Evolutionary conservation across 768 basidiomycete species (phyloP), one percentile per base, ranked within the genome.

Genomic region (Suillus placidus): DNA sequence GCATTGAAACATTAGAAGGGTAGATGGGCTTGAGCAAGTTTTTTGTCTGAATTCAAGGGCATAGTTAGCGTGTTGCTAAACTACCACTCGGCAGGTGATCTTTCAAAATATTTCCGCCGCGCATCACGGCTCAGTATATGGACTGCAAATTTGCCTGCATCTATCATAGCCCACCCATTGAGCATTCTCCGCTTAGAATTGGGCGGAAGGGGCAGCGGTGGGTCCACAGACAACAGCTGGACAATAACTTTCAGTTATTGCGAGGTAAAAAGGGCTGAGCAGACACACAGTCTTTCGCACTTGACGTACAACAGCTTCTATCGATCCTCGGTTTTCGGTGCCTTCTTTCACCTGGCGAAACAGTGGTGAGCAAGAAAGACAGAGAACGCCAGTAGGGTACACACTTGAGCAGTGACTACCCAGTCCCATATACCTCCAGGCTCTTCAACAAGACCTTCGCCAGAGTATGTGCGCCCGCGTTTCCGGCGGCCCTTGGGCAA

Each of bases 101-200:
- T 67, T 12, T 72, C 65, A 72, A 94, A 93, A 79, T 88, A 94
- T 74, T 85, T 87, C 68, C 88, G 85, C 67, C 86, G 80, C 32
- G 89, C 89, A 34, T 84, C 82, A 64, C 77, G 84, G 77, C 89
- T 90, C 65, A 94, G 69, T 56, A 95, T 80, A 72, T 95, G 93
- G 26, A 94, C 87, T 1, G 88, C 93, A 80, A 93, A 91, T 55
- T 87, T 83, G 37, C 92, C 92, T 8, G 86, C 90, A 73, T 95
- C 93, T 56, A 95, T 79, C 87, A 94, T 87, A 3, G 89, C 90
- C 93, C 93, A 95, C 32, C 90, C 91, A 62, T 88, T 88, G 68
- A 85, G 83, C 65, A 82, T 81, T 35, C 84, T 80, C 40, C 84
- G 83, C 72, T 87, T 87, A 37, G 84, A 80, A 65, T 91, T 92